These are phyloP conservation scores for Gentiana macrophylla DNA, from an alignment of 257 asterid genomes.

Conservation along the genomic window DNA sequence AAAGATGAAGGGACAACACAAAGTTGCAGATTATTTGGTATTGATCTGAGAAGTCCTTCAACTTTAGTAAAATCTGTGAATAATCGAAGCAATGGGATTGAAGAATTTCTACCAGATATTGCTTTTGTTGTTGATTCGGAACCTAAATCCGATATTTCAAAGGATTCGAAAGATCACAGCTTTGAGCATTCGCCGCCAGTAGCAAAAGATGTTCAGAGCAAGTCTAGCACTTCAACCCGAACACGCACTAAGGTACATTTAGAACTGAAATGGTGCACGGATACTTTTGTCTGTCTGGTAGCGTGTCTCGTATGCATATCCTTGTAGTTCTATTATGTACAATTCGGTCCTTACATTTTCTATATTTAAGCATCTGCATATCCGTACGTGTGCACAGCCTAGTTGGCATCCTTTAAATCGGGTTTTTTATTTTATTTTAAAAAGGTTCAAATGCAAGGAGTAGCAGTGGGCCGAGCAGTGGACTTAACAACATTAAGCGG, in stretches of 20 bases:
- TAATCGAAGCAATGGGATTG: constrained; percentile 16
- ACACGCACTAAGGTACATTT: constrained; percentile 81
- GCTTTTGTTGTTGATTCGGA: constrained; percentile 52
- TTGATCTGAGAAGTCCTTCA: constrained; percentile 61
- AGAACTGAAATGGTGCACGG: not conserved
- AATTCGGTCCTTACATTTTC: not conserved
- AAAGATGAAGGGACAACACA: constrained; percentile 33
- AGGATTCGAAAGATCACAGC: constrained; percentile 36
- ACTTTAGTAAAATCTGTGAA: constrained; percentile 20
- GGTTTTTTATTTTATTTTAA: constrained; percentile 3
- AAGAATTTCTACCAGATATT: constrained; percentile 20
- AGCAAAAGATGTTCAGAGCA: constrained; percentile 51
- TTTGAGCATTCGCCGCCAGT: constrained; percentile 31
- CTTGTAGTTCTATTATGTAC: not conserved
- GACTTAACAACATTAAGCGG: constrained; percentile 69
- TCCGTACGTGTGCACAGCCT: too few relatives aligned
- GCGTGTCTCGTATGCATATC: too few relatives aligned
- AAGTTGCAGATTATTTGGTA: constrained; percentile 70
- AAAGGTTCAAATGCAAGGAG: constrained; percentile 98
- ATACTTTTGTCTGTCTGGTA: not conserved
- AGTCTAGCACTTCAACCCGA: constrained; percentile 49
- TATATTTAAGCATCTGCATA: not conserved
- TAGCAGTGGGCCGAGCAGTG: constrained; percentile 91
- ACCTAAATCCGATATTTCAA: constrained; percentile 51
- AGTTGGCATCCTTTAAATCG: constrained; percentile 1